Conservation (phyloP, 2,329 filamentous ascomycete species). For the Sporothrix protearum region DNA sequence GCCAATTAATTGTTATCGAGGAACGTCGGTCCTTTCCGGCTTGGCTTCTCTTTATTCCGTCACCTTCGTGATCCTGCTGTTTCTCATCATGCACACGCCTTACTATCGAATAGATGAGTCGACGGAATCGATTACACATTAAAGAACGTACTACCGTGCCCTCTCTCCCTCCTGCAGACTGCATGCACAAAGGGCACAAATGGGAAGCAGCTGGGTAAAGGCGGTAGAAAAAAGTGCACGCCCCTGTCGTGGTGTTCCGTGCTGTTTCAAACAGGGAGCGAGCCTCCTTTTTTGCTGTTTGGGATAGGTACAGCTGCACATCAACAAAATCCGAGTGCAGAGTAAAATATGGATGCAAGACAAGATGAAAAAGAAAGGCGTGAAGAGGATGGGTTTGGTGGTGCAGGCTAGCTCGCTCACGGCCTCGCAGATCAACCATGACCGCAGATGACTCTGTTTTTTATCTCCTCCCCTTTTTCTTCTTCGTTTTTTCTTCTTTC, state of each 20-base stretch:
- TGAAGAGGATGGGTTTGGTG: neutral
- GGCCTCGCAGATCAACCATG: neutral
- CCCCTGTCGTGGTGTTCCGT: neutral
- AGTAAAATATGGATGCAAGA: neutral
- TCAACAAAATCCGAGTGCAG: neutral
- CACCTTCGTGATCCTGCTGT: neutral
- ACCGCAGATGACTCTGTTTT: neutral
- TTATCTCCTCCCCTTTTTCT: no score
- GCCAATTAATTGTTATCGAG: neutral
- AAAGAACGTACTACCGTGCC: neutral
- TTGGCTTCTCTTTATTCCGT: neutral
- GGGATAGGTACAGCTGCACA: neutral
- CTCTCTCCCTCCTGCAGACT: neutral
- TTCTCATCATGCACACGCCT: neutral
- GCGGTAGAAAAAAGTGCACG: constrained; percentile 10
- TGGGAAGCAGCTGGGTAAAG: neutral
- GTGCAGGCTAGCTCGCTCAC: neutral
- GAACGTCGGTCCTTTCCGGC: constrained; percentile 3
- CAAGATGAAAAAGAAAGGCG: neutral
- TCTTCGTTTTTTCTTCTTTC: neutral
- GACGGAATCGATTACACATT: neutral
- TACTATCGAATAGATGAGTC: constrained; percentile 2
- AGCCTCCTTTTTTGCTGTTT: neutral
- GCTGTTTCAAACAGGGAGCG: constrained; percentile 14
- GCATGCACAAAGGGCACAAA: neutral